Evolutionary conservation across 2,329 filamentous ascomycete genomes (phyloP), one percentile per base, ranked within the genome.

Genomic region (Stenocarpella maydis): DNA sequence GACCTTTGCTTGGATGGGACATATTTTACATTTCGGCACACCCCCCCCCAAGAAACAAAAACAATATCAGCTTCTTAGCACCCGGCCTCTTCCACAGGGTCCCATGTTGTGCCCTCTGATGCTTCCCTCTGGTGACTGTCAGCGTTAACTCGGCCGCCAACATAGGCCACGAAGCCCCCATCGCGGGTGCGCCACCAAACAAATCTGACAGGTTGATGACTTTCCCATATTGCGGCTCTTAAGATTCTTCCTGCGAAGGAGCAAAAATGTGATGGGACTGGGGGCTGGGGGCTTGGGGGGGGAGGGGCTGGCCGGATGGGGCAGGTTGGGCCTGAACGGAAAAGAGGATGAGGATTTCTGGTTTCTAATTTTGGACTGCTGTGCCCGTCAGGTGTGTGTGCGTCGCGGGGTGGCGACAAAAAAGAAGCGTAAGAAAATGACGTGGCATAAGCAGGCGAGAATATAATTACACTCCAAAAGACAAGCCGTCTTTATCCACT

Each of bases 341-440:
- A 15, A 34, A 4, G 12, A 45, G 58, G n/a, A 31, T 37, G 26
- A 37, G 26, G 43, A 49, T 21, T 63, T 61, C 41, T 47, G 34
- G 24, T 34, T 61, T 63, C 58, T 63, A 49, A 49, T 49, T 63
- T 47, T 63, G 28, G 58, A n/a, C 43, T 37, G 19, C 34, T 37
- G 34, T 37, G 34, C 10, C 41, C 26, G 7, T 34, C n/a, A 24
- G 15, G 28, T 49, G 58, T 43, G 28, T 41, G 28, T 49, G 58
- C 58, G 28, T 41, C 58, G 43, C 9, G 4, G 26, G 26, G 41
- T 31, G 41, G 55, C 55, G 26, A 61, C n/a, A n/a, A 26, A 17
- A 19, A 34, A 12, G 26, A 21, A 17, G 41, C 19, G 41, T 47
- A 4, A 61, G 55, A 47, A 47, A 34, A 34, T 31, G 55, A 61